Percentiles rank a stretch among this genome's conserved stretches.
These are phyloP conservation scores for Fusarium miscanthi DNA, from an alignment of 2,329 filamentous ascomycete species.

Conservation along the genomic window DNA sequence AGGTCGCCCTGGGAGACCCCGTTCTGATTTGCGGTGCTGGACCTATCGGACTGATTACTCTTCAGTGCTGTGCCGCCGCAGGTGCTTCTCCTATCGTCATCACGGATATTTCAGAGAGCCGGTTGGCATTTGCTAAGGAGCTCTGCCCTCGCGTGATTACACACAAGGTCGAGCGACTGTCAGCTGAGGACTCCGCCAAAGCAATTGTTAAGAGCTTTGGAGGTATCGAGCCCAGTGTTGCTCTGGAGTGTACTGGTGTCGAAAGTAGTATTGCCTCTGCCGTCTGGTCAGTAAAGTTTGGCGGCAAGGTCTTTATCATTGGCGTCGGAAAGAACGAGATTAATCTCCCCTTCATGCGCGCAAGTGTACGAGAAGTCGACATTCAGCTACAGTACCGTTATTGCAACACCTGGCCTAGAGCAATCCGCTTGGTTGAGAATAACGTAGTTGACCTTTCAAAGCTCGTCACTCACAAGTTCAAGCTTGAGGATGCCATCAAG, in stretches of 20 bases:
- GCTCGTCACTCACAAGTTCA: constrained; percentile 89
- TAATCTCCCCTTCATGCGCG: constrained; percentile 93
- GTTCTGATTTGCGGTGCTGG: constrained; percentile 92
- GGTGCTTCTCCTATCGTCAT: constrained; percentile 92
- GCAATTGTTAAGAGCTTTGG: constrained; percentile 76
- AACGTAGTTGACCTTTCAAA: constrained; percentile 83
- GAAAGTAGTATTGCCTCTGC: constrained; percentile 88
- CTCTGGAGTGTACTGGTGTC: constrained; percentile 94
- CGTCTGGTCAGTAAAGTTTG: constrained; percentile 92
- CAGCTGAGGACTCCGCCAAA: constrained; percentile 77
- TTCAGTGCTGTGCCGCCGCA: constrained; percentile 85
- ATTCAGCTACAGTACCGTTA: constrained; percentile 98
- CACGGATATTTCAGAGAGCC: constrained; percentile 91
- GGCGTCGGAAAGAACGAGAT: constrained; percentile 97
- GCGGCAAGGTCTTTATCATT: constrained; percentile 96
- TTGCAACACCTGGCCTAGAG: constrained; percentile 94
- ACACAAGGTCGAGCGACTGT: constrained; percentile 76
- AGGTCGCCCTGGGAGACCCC: constrained; percentile 84
- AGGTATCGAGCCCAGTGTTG: constrained; percentile 82
- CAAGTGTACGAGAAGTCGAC: constrained; percentile 91
- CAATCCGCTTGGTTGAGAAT: constrained; percentile 87
- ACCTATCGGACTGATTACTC: constrained; percentile 90
- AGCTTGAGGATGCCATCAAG: constrained; percentile 85
- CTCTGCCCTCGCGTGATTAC: constrained; percentile 83
- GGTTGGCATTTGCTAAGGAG: constrained; percentile 85